These are phyloP conservation scores for Sarocladiaceae sp. DNA, from an alignment of 2,329 filamentous ascomycete genomes.

Conservation along the genomic window DNA sequence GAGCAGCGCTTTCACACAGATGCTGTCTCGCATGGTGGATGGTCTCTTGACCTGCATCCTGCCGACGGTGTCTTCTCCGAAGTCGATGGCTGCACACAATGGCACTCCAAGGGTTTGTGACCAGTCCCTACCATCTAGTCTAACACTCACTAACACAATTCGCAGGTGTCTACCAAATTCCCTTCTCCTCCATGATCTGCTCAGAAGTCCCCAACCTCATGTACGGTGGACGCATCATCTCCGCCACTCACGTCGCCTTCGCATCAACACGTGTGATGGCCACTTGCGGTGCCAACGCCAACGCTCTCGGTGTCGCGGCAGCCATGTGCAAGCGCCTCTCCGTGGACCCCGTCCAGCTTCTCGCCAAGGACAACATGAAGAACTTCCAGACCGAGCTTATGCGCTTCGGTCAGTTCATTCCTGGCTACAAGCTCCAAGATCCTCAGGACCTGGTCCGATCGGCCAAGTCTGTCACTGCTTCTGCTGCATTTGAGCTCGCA, in stretches of 20 bases:
- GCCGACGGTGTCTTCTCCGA: conserved; percentile 22
- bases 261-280: conserved; percentile 22
- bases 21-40: conserved; percentile 19
- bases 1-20: conserved; percentile 20
- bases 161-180: conserved; percentile 19
- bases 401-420: conserved; percentile 20
- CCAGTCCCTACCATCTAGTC: not conserved
- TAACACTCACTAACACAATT: too few relatives aligned
- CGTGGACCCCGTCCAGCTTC: conserved; percentile 17
- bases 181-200: conserved; percentile 21
- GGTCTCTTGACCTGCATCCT: conserved; percentile 22
- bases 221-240: conserved; percentile 21
- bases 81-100: conserved; percentile 21
- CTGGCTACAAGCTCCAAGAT: conserved; percentile 19
- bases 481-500: conserved; percentile 15
- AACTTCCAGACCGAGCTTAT: conserved; percentile 19
- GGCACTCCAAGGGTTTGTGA: conserved; percentile 17
- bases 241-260: conserved; percentile 19
- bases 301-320: conserved; percentile 18
- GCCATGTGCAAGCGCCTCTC: conserved; percentile 17
- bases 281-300: conserved; percentile 19
- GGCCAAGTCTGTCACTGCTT: conserved; percentile 11
- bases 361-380: conserved; percentile 19
- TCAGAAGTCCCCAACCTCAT: conserved; percentile 20
- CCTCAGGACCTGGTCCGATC: conserved; percentile 15